Conservation (phyloP, 2,329 filamentous ascomycete genomes). For the Colletotrichum liriopes region DNA sequence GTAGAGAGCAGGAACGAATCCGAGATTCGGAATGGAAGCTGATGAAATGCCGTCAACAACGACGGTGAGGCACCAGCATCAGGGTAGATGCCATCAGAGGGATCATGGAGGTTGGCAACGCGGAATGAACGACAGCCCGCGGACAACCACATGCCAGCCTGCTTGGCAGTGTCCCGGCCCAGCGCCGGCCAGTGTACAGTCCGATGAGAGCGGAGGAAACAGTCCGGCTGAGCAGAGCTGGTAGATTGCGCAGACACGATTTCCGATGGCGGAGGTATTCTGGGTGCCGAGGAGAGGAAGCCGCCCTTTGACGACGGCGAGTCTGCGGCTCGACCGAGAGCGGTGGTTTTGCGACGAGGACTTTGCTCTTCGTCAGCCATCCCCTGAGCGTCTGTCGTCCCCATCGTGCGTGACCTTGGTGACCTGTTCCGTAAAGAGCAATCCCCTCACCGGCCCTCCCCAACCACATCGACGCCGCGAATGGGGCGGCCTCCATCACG, state of each 20-base stretch:
- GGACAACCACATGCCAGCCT: too few species aligned
- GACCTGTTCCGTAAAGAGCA: neutral
- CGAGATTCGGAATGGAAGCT: neutral
- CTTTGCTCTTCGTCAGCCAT: neutral
- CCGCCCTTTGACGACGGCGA: neutral
- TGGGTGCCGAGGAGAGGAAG: neutral
- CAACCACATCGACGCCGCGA: neutral
- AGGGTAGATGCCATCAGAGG: neutral
- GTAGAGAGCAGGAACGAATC: neutral
- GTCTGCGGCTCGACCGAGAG: neutral
- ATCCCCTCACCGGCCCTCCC: neutral
- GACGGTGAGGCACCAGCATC: neutral
- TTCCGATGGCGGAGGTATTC: neutral
- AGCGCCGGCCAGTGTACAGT: neutral
- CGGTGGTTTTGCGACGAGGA: neutral
- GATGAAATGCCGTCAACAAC: neutral
- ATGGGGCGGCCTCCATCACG: neutral
- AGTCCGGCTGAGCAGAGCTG: neutral
- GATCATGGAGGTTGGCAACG: too few species aligned
- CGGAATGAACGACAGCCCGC: too few species aligned
- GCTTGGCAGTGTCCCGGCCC: neutral
- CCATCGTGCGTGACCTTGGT: neutral
- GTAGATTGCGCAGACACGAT: neutral
- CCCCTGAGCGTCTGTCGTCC: neutral
- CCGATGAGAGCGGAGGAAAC: neutral